These are phyloP conservation scores for Pyrenula massariospora DNA, from an alignment of 495 filamentous ascomycete genomes.

Conservation along the genomic window DNA sequence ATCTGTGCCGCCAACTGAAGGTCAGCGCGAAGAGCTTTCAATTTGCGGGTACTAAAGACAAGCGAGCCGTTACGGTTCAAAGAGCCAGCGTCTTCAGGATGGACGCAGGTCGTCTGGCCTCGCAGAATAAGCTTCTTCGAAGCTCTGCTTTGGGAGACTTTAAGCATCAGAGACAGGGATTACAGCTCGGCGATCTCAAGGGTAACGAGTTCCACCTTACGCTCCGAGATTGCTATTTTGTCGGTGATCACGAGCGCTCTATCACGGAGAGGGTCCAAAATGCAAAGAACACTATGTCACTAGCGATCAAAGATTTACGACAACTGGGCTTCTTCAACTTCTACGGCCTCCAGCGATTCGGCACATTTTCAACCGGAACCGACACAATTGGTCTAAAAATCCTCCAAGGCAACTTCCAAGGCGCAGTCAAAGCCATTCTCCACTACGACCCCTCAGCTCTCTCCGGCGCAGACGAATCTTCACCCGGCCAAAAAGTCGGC, in stretches of 20 bases:
- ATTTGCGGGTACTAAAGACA: slow-evolving; percentile 91
- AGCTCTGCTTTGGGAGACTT: slow-evolving; percentile 67
- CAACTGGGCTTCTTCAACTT: slow-evolving; percentile 86
- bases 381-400: slow-evolving; percentile 74
- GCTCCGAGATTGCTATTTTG: slow-evolving; percentile 66
- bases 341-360: slow-evolving; percentile 90
- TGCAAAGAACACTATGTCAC: slow-evolving; percentile 37
- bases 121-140: slow-evolving; percentile 49
- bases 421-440: slow-evolving; percentile 63
- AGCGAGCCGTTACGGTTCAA: slow-evolving; percentile 78
- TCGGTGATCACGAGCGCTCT: slow-evolving; percentile 24
- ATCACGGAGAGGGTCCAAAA: slow-evolving; percentile 20
- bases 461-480: slow-evolving; percentile 20
- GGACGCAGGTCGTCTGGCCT: slow-evolving; percentile 47
- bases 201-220: slow-evolving; percentile 93
- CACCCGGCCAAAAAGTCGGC: slow-evolving; percentile 31
- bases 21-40: slow-evolving; percentile 58
- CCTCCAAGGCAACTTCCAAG: slow-evolving; percentile 66
- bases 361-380: slow-evolving; percentile 69
- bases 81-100: slow-evolving; percentile 62
- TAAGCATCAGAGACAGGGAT: slow-evolving; percentile 50
- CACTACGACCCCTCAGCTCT: slow-evolving; percentile 44
- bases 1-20: slow-evolving; percentile 55
- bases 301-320: slow-evolving; percentile 40
- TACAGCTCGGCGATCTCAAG: slow-evolving; percentile 69